A percentile compares a stretch with the other conserved stretches of the same genome.
Conservation (phyloP, 176 grass and related monocot species). For the Oryza longistaminata region DNA sequence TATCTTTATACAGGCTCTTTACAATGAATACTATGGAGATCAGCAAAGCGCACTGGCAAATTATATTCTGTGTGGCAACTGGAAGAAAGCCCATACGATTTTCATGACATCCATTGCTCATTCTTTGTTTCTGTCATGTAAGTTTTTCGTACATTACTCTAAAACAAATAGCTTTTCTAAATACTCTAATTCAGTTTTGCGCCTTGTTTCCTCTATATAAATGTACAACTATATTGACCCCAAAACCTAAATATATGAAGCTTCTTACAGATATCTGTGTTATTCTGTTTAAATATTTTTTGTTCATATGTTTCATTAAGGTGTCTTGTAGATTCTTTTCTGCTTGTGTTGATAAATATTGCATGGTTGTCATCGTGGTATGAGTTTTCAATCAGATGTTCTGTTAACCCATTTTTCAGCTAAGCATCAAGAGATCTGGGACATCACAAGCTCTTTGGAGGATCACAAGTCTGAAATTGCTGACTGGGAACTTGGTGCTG, state of each 20-base stretch:
- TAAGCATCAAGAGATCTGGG: slow-evolving; percentile 83
- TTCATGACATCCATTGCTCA: slow-evolving; percentile 87
- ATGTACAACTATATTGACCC: background rate
- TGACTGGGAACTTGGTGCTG: slow-evolving; percentile 88
- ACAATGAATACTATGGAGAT: slow-evolving; percentile 80
- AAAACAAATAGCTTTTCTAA: background rate
- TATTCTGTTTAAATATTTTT: background rate
- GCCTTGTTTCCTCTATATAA: background rate
- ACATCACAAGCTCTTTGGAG: slow-evolving; percentile 74
- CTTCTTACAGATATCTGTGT: background rate
- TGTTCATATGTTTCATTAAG: slow-evolving; percentile 9
- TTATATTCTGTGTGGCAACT: slow-evolving; percentile 79
- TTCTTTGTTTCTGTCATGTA: slow-evolving; percentile 89
- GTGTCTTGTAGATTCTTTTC: background rate
- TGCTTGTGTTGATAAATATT: background rate
- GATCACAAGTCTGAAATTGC: slow-evolving; percentile 84
- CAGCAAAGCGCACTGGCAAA: slow-evolving; percentile 59
- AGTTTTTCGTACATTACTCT: slow-evolving; percentile 34
- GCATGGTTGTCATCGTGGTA: background rate
- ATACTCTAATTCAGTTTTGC: slow-evolving; percentile 9
- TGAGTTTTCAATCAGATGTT: slow-evolving; percentile 5
- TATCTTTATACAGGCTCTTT: slow-evolving; percentile 66
- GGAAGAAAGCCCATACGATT: slow-evolving; percentile 81
- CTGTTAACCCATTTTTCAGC: slow-evolving; percentile 37
- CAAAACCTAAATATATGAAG: background rate